Base-by-base conservation (phyloP, 768 basidiomycete species). In the Lepiota brunneoincarnata region DNA sequence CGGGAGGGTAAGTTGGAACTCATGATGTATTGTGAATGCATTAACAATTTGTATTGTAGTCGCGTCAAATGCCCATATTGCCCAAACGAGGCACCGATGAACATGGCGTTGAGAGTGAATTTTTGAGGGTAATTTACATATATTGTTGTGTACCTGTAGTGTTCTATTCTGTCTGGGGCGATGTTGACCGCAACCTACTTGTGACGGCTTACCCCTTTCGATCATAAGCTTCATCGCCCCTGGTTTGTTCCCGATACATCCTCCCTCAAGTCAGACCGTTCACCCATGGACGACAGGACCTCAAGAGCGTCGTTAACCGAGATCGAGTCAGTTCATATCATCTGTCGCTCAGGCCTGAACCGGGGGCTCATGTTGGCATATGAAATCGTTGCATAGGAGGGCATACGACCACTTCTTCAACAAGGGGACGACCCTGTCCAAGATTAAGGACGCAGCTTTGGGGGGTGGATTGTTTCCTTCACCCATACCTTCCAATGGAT, bases 11-110 rank as follows among this genome's bases (percentile, higher is more conserved):
- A 50, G 69, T 63, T 43, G 20, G 11, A 31, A 55, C 28, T 51
- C 28, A 18, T 54, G 6, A 48, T 49, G 53, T 34, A 34, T 35
- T 26, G 12, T 20, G 54, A 31, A 35, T 54, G n/a, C 50, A 38
- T 34, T 59, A 52, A 54, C 37, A 59, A 20, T 28, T 51, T 38
- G 3, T 49, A 24, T 42, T 38, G 20, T 64, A 95, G 94, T 20
- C 87, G 91, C 2, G 91, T 95, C 55, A 98, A 98, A 67, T 99
- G 96, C 62, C 95, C 96, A 5, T 98, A 98, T 68, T 98, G 96
- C 66, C 96, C 96, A 10, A 71, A 81, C 10, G 95, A 97, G 68
- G 89, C 90, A 4, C 69, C 67, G 39, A 67, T 81, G 31, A 67
- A 65, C 34, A 66, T 71, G 26, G 89, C 88, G 3, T 58, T 89